Evolutionary conservation across 371 early-diverging fungal genomes (phyloP), one percentile per base, ranked within the genome.

Genomic region (Apophysomyces variabilis): DNA sequence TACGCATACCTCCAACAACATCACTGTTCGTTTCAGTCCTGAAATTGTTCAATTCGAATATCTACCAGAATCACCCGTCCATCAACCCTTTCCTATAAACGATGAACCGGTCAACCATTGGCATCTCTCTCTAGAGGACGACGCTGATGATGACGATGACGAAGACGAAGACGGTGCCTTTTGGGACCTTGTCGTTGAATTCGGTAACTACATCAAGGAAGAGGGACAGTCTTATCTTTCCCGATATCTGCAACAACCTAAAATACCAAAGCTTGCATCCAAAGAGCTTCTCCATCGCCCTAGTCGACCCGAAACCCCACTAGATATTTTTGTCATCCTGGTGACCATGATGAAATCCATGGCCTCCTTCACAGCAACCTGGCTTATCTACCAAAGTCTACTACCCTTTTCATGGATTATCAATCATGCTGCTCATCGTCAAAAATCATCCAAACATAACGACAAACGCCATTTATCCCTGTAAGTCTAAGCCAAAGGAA

Each of bases 21-120:
- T 13, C 9, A 38, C 45, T 39, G 71, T 71, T 1, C 71, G 71
- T 12, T 71, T 71, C 58, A 71, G 62, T 47, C 71, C 71, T 35
- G 71, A 71, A 58, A 63, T 63, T 14, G 66, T 39, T 12, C 57
- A 61, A 60, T 56, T 71, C 12, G 63, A 71, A 60, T 71, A 71
- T 47, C 58, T 50, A 9, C 71, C 71, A 7, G 71, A 71, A 57
- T 66, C 70, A 38, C 70, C 70, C 35, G 70, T 70, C 6, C 59
- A 45, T 38, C 60, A 66, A 56, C 60, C 59, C 26, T 43, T 58
- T 14, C 59, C 16, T 7, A 50, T 50, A 18, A 21, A 50, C 8
- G 54, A 50, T 21, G 54, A 21, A 50, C 9, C 18, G 18, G 18
- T 13, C 38, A 58, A 58, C 44, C 11, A 35, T 38, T 66, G 61